These are phyloP conservation scores for Alternaria sp. DNA, from an alignment of 2,329 filamentous ascomycete genomes.

Conservation along the genomic window DNA sequence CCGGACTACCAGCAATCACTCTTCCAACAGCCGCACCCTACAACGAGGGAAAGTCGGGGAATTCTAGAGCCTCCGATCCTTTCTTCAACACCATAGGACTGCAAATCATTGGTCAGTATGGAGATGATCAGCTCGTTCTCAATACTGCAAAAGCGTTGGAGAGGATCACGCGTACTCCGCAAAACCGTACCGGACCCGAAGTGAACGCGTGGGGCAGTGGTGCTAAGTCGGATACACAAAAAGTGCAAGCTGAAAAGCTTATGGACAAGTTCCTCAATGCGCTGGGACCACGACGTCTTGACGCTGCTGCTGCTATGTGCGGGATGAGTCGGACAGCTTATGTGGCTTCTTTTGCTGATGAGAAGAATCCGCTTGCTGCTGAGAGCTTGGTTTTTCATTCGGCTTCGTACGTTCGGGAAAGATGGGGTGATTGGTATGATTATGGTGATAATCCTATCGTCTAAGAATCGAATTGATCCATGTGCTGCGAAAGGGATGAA, in stretches of 20 bases:
- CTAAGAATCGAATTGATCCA: not conserved
- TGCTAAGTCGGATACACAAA: not conserved
- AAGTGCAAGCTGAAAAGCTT: not conserved
- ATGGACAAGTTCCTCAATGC: not conserved
- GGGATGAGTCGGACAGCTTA: not conserved
- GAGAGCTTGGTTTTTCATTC: not conserved
- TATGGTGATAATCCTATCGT: not conserved
- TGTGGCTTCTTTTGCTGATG: constrained; percentile 1
- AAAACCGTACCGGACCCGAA: constrained; percentile 12
- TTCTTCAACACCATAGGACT: constrained; percentile 63
- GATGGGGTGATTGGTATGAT: not conserved
- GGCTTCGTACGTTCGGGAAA: not conserved
- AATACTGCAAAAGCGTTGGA: constrained; percentile 59
- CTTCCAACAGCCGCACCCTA: constrained; percentile 68
- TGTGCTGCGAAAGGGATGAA: not conserved
- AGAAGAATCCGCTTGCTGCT: constrained; percentile 7
- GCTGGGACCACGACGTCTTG: constrained; percentile 2
- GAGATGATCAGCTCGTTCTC: constrained; percentile 73
- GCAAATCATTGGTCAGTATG: constrained; percentile 83
- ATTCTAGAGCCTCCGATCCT: constrained; percentile 30
- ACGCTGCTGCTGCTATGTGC: not conserved
- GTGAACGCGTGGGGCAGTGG: constrained; percentile 27
- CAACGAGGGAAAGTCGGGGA: constrained; percentile 35
- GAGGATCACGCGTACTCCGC: constrained; percentile 11
- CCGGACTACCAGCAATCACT: constrained; percentile 87